Conservation (phyloP, 805 yeast species). For the Zygotorulaspora chibaensis region DNA sequence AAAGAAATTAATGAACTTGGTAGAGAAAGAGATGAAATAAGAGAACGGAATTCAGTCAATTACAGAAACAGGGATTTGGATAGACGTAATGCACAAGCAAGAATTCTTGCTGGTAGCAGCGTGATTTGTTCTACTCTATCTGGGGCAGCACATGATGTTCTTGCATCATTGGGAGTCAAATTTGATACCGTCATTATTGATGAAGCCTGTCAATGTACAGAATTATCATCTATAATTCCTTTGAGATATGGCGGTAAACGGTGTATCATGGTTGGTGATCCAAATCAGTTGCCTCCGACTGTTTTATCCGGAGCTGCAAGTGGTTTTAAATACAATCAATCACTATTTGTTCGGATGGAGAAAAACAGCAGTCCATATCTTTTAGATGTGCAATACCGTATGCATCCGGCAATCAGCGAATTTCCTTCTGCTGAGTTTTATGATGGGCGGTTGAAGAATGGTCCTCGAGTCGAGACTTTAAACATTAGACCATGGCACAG, state of each 20-base stretch:
- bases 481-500: constrained; percentile 76
- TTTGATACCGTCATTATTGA: constrained; percentile 92
- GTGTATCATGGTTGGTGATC: constrained; percentile 98
- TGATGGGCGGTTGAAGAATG: constrained; percentile 66
- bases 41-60: constrained; percentile 67
- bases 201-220: constrained; percentile 98
- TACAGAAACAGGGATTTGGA: constrained; percentile 74
- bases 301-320: constrained; percentile 89
- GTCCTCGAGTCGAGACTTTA: constrained; percentile 58
- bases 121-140: constrained; percentile 89
- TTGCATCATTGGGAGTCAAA: constrained; percentile 65
- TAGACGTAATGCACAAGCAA: constrained; percentile 68
- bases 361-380: constrained; percentile 56
- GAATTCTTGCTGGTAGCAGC: constrained; percentile 67
- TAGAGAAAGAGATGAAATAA: constrained; percentile 66
- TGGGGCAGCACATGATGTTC: constrained; percentile 88
- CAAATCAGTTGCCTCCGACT: constrained; percentile 96
- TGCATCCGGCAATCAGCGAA: constrained; percentile 87
- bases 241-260: constrained; percentile 82
- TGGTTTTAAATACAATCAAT: constrained; percentile 74
- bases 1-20: constrained; percentile 65
- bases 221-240: constrained; percentile 86
- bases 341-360: constrained; percentile 92
- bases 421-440: constrained; percentile 89
- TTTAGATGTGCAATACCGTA: constrained; percentile 90